Base-by-base conservation (phyloP, 148 eudicot genomes). In the Vaccinium macrocarpon region DNA sequence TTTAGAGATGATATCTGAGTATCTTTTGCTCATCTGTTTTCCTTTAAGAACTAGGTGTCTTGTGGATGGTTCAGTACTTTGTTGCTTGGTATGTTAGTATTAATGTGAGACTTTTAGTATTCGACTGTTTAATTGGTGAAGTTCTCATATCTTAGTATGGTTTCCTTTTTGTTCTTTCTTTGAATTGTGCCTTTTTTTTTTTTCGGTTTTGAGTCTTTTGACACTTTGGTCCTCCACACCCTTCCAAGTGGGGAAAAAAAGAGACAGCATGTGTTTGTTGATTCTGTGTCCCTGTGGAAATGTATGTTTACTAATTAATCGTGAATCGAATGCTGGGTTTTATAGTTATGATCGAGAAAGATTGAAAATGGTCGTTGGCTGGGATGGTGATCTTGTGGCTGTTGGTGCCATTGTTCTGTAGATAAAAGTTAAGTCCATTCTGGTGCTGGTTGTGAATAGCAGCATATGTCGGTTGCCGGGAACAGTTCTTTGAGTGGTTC, bases 291-390 rank as follows among this genome's bases (percentile, higher is more conserved):
- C 80, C 68, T n/a, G 48, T 42, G 62, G 35, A 27, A 23, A 76
- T 49, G 25, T 21, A 32, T 82, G 79, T 85, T 64, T 51, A 52
- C 84, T 87, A 68, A 87, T 50, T n/a, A 38, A 18, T 48, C 66
- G 56, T 81, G 32, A 81, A 61, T 25, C 80, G 50, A 79, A 57
- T 55, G 71, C 86, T 92, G 89, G 87, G 80, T 85, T 85, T 86
- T 87, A 84, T 92, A 92, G 92, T 88, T 87, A 73, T 86, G 91
- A 83, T 86, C 84, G 93, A 74, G 88, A 86, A 91, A 88, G 85
- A 83, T 77, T 50, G 85, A 87, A 76, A 35, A 87, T 85, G 86
- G 85, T 79, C 52, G 86, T 76, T 74, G 87, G 82, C 78, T 79
- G 84, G 84, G 87, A 82, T 82, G 85, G 71, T 84, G 88, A 86